Percentiles rank a stretch among this genome's conserved stretches.
Evolutionary conservation across 495 filamentous ascomycete genomes (phyloP).

Genomic region (Bathelium albidoporum): DNA sequence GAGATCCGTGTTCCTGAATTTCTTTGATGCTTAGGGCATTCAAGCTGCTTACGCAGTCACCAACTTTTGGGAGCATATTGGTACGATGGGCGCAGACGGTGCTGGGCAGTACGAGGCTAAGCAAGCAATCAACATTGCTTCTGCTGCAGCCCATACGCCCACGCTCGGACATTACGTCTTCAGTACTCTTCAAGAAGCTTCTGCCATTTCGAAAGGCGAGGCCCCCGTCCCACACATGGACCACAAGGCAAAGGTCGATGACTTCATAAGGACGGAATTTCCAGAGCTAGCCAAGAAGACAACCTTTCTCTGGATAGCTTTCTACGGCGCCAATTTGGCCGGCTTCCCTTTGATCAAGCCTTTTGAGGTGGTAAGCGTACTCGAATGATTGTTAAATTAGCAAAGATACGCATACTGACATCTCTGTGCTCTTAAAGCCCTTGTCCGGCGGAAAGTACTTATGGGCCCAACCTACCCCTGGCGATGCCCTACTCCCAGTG

Average conservation of each 20-base stretch:
- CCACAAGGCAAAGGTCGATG: slow-evolving; percentile 22
- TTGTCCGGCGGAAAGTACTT: slow-evolving; percentile 10
- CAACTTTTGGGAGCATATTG: slow-evolving; percentile 7
- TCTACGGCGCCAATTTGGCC: slow-evolving; percentile 10
- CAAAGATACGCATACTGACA: not conserved
- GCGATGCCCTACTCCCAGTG: slow-evolving; percentile 14
- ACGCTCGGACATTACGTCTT: slow-evolving; percentile 26
- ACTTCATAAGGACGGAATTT: slow-evolving; percentile 20
- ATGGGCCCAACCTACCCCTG: slow-evolving; percentile 15
- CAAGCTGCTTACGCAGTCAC: slow-evolving; percentile 10
- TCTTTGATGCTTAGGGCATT: not conserved
- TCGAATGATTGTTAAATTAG: not conserved
- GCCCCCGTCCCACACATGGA: slow-evolving; percentile 27
- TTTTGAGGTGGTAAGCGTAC: not conserved
- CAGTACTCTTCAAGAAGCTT: slow-evolving; percentile 23
- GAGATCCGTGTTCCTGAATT: not conserved
- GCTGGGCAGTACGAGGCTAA: slow-evolving; percentile 9
- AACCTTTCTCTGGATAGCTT: slow-evolving; percentile 22
- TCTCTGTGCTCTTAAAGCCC: not conserved
- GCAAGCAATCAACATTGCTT: slow-evolving; percentile 24
- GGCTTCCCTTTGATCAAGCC: slow-evolving; percentile 1
- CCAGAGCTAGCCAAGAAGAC: slow-evolving; percentile 23
- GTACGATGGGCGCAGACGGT: slow-evolving; percentile 1
- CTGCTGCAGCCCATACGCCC: slow-evolving; percentile 22
- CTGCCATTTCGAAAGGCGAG: slow-evolving; percentile 13